These are phyloP conservation scores for Myxozyma monticola DNA, from an alignment of 805 yeast species.

Conservation along the genomic window DNA sequence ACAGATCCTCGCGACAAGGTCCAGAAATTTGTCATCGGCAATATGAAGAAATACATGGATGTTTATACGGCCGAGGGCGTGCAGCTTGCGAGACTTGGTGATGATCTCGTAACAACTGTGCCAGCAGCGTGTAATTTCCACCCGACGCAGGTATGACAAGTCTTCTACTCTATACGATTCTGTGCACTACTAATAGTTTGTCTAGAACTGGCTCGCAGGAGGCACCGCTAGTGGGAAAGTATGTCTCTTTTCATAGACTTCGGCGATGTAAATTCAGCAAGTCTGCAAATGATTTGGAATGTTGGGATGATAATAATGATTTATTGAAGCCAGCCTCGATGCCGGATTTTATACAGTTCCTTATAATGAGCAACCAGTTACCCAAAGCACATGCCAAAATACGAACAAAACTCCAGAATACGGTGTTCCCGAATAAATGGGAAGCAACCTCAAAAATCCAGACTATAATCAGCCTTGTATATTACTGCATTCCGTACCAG, in stretches of 20 bases:
- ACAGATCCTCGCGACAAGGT: constrained; percentile 63
- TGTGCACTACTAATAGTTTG: background rate
- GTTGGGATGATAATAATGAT: too few species aligned
- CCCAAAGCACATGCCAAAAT: background rate
- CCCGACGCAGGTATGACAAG: constrained; percentile 53
- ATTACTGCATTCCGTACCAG: too few species aligned
- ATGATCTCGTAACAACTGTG: constrained; percentile 70
- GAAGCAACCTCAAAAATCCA: too few species aligned
- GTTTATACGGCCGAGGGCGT: constrained; percentile 74
- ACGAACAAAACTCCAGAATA: background rate
- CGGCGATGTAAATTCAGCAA: too few species aligned
- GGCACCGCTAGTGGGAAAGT: constrained; percentile 94
- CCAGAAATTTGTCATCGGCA: constrained; percentile 86
- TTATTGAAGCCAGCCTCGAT: too few species aligned
- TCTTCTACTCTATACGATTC: background rate
- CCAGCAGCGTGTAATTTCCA: constrained; percentile 89
- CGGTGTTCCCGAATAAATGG: too few species aligned
- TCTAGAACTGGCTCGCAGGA: constrained; percentile 79
- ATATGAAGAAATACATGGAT: constrained; percentile 88
- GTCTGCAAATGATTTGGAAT: too few species aligned
- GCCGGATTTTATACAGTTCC: too few species aligned
- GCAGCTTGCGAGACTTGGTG: constrained; percentile 72
- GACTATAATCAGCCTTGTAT: background rate
- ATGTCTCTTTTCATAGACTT: constrained; percentile 9
- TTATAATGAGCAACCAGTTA: too few species aligned